These are phyloP conservation scores for Calonectria honghensis DNA, from an alignment of 2,329 filamentous ascomycete species.

Conservation along the genomic window DNA sequence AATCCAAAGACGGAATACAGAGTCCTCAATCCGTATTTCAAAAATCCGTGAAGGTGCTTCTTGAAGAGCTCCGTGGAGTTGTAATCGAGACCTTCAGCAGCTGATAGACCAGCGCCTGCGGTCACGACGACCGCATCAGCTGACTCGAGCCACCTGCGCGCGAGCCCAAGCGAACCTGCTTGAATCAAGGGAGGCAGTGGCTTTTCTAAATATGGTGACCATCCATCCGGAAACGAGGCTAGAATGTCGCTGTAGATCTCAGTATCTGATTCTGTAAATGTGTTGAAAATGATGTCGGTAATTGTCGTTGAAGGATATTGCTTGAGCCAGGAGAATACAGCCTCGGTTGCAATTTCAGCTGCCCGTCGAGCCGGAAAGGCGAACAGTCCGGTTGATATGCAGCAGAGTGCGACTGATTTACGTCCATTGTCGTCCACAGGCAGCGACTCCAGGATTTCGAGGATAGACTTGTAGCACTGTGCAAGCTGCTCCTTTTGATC, in stretches of 20 bases:
- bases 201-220: background rate
- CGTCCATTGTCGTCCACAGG: background rate
- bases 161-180: slow-evolving; percentile 16
- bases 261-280: slow-evolving; percentile 45
- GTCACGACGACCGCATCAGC: slow-evolving; percentile 50
- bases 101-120: slow-evolving; percentile 50
- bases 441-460: slow-evolving; percentile 36
- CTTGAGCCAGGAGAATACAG: slow-evolving; percentile 40
- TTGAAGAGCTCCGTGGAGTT: slow-evolving; percentile 45
- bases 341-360: slow-evolving; percentile 42
- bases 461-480: slow-evolving; percentile 43
- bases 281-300: slow-evolving; percentile 50
- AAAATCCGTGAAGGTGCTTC: slow-evolving; percentile 41
- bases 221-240: accelerated
- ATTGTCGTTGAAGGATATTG: slow-evolving; percentile 38
- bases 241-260: slow-evolving; percentile 41
- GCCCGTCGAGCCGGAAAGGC: slow-evolving; percentile 48
- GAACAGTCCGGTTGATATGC: slow-evolving; percentile 50
- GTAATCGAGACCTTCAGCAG: slow-evolving; percentile 50
- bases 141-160: slow-evolving; percentile 42
- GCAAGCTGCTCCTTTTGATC: slow-evolving; percentile 24
- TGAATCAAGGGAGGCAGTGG: background rate
- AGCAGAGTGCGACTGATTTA: slow-evolving; percentile 48
- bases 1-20: slow-evolving; percentile 51
- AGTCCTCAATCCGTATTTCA: slow-evolving; percentile 42